A percentile compares a stretch with the other conserved stretches of the same genome.
phyloP scores from a whole-genome alignment of 139 green algal species.

The Nannochloris sp. region DNA sequence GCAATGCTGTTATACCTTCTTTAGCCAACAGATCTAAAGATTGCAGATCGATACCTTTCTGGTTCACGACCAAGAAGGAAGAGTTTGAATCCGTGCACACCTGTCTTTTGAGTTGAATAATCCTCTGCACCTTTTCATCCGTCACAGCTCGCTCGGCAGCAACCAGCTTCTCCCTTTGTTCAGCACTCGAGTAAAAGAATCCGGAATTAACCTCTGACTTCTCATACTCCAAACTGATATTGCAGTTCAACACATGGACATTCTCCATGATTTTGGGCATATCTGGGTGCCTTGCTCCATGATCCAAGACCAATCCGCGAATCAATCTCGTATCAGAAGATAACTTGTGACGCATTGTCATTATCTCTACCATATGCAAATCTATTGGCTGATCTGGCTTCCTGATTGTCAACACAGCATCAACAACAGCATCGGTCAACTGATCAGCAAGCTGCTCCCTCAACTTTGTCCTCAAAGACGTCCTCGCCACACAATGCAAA shows the following conservation, averaged over 20 bases:
- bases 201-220: conserved; percentile 95
- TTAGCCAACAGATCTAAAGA: conserved; percentile 94
- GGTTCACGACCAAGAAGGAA: conserved; percentile 95
- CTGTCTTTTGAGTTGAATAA: conserved; percentile 94
- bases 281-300: conserved; percentile 92
- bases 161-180: conserved; percentile 96
- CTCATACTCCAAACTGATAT: conserved; percentile 99
- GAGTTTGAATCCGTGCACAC: conserved; percentile 52
- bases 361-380: conserved; percentile 98
- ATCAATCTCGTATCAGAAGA: conserved; percentile 89
- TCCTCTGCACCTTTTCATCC: conserved; percentile 82
- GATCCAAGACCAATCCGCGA: conserved; percentile 92
- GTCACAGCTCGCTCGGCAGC: conserved; percentile 83
- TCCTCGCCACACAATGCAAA: conserved; percentile 84
- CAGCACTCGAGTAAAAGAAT: conserved; percentile 95
- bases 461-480: conserved; percentile 89
- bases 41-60: conserved; percentile 98
- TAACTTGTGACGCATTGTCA: conserved; percentile 98
- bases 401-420: conserved; percentile 72
- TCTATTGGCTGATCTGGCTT: conserved; percentile 76
- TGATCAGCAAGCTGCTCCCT: conserved; percentile 69
- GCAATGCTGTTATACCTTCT: conserved; percentile 83
- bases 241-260: conserved; percentile 87
- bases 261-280: conserved; percentile 94
- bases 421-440: conserved; percentile 82